phyloP scores from a whole-genome alignment of 768 basidiomycete species.

The Serendipita vermifera region DNA sequence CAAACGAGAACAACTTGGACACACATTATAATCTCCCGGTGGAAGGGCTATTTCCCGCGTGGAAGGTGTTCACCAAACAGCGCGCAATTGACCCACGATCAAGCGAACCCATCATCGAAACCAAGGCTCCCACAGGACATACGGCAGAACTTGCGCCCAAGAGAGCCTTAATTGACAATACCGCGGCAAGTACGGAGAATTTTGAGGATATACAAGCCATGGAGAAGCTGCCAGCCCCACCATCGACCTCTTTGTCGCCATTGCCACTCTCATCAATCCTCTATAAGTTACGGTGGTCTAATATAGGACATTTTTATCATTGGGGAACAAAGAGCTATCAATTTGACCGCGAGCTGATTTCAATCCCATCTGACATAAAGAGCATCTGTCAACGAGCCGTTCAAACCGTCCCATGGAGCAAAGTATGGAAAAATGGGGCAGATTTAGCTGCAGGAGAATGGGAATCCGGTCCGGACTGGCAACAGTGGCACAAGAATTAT shows the following conservation, averaged over 20 bases:
- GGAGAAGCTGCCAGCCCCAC: slow-evolving; percentile 49
- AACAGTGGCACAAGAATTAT: slow-evolving; percentile 63
- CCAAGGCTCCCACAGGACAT: slow-evolving; percentile 29
- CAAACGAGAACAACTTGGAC: slow-evolving; percentile 85
- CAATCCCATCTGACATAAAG: slow-evolving; percentile 44
- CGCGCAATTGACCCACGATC: background rate
- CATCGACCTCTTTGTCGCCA: slow-evolving; percentile 48
- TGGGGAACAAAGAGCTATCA: slow-evolving; percentile 96
- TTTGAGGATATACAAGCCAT: slow-evolving; percentile 38
- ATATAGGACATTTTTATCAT: slow-evolving; percentile 92
- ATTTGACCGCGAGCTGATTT: slow-evolving; percentile 55
- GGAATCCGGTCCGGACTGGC: slow-evolving; percentile 52
- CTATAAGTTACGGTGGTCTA: slow-evolving; percentile 82
- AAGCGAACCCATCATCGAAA: slow-evolving; percentile 26
- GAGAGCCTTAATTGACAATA: slow-evolving; percentile 57
- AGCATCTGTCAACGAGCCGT: slow-evolving; percentile 54
- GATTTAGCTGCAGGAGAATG: slow-evolving; percentile 30
- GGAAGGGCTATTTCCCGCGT: slow-evolving; percentile 64
- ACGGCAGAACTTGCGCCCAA: slow-evolving; percentile 24
- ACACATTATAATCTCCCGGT: slow-evolving; percentile 68
- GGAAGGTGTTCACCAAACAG: slow-evolving; percentile 11
- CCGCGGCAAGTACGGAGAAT: slow-evolving; percentile 46
- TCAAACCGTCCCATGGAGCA: slow-evolving; percentile 49
- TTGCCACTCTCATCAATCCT: slow-evolving; percentile 43
- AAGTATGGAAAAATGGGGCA: slow-evolving; percentile 36